A percentile compares a stretch with the other conserved stretches of the same genome.
Evolutionary conservation across 306 rosid genomes (phyloP).

Genomic region (Leucaena leucocephala): DNA sequence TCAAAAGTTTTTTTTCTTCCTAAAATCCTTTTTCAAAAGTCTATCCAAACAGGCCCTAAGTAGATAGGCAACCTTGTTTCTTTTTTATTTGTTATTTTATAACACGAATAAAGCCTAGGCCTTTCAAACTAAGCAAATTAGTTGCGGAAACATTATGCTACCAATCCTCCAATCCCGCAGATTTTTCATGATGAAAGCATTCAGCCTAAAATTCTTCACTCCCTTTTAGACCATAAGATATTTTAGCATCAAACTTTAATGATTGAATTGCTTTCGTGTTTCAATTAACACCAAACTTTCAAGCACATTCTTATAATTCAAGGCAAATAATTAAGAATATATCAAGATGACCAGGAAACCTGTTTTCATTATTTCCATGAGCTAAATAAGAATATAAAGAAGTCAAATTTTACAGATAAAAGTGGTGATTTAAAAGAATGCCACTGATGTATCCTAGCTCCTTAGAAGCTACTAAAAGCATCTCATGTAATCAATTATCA

Average conservation of each 20-base stretch:
- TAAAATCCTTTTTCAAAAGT: too few species aligned
- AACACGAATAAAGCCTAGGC: not conserved
- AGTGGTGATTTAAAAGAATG: not conserved
- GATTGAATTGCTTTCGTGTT: not conserved
- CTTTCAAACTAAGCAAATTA: not conserved
- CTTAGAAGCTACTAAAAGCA: not conserved
- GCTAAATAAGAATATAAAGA: not conserved
- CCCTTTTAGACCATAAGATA: not conserved
- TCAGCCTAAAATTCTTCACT: not conserved
- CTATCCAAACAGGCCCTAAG: too few species aligned
- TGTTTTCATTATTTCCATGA: not conserved
- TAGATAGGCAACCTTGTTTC: too few species aligned
- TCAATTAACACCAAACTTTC: not conserved
- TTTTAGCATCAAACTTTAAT: not conserved
- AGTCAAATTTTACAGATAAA: not conserved
- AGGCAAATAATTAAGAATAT: not conserved
- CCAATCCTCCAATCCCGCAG: not conserved
- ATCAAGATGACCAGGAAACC: not conserved
- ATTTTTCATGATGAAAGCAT: too few species aligned
- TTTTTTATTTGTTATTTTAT: too few species aligned
- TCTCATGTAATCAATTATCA: not conserved
- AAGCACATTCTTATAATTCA: not conserved
- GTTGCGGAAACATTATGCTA: not conserved
- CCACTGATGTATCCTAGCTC: not conserved
- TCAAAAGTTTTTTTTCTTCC: too few species aligned